A percentile compares a stretch with the other conserved stretches of the same genome.
Conservation (phyloP, 768 basidiomycete species). For the Jaapia argillacea region DNA sequence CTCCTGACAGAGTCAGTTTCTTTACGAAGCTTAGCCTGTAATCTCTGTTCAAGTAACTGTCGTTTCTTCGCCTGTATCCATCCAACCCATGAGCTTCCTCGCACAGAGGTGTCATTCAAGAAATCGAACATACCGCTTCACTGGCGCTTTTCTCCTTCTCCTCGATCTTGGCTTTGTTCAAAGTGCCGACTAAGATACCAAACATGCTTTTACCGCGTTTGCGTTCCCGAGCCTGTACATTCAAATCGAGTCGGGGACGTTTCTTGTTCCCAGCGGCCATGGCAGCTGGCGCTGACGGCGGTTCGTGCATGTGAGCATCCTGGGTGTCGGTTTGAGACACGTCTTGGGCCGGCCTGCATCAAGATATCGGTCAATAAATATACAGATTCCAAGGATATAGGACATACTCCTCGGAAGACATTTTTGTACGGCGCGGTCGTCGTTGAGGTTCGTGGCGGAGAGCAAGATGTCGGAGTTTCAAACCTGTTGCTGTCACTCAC, state of each 20-base stretch:
- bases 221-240: conserved; percentile 39
- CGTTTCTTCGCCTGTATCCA: conserved; percentile 65
- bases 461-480: background rate
- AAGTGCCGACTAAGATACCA: conserved; percentile 71
- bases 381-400: conserved; percentile 13
- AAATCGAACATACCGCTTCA: conserved; percentile 49
- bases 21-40: conserved; percentile 76
- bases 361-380: conserved; percentile 41
- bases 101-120: background rate
- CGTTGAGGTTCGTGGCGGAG: background rate
- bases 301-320: background rate
- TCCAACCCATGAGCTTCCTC: background rate
- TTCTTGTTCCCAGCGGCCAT: conserved; percentile 33
- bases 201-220: conserved; percentile 87
- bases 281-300: conserved; percentile 10
- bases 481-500: background rate
- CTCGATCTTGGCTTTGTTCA: conserved; percentile 83
- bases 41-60: conserved; percentile 72
- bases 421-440: background rate
- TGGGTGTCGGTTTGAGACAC: conserved; percentile 15
- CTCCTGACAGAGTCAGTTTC: conserved; percentile 81
- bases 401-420: background rate
- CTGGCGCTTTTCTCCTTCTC: conserved; percentile 79
- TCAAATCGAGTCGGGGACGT: conserved; percentile 67
- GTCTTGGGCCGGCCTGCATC: conserved; percentile 20